Evolutionary conservation across 495 filamentous ascomycete genomes (phyloP), one percentile per base, ranked within the genome.

Genomic region (Trichoderma orchidacearum): DNA sequence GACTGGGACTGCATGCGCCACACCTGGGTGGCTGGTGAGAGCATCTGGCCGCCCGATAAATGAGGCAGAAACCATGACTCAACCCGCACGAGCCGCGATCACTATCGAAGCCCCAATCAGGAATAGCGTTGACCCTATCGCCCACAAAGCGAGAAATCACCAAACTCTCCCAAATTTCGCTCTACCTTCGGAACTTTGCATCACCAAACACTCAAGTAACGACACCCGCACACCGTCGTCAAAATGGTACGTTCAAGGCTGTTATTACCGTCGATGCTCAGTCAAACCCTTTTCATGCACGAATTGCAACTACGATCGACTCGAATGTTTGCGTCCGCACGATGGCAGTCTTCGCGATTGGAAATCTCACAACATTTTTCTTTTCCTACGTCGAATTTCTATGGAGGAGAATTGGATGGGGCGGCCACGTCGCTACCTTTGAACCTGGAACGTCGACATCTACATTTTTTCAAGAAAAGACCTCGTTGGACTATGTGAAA

Each of bases 61-160:
- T 25, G 51, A 30, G 51, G 51, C 51, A 30, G 27, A 13, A 17
- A 32, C 3, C 28, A 25, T 53, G 28, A 30, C 51, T 53, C 30
- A n/a, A 17, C 53, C 53, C 12, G 12, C 23, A 23, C 23, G 27
- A 55, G 53, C 53, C 53, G 36, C 53, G 12, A 8, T 48, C 13
- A 23, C 15, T 48, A 48, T 48, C 41, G 41, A 25, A 55, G 51
- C 51, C 28, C 29, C 29, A 53, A 53, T 53, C 30, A 34, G 51
- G 51, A 17, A 34, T 31, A 34, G 30, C 30, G 53, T 25, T 27
- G 30, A 55, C 53, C 53, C 53, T 55, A 55, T 27, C 32, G 53
- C 53, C 53, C 53, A 55, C 53, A 55, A 55, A 55, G 53, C 30
- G 53, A 55, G 53, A 55, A 55, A 55, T 55, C 53, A 55, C 30